Percentiles rank a stretch among this genome's conserved stretches.
These are phyloP conservation scores for Nemania sp. DNA, from an alignment of 2,329 filamentous ascomycete species.

Conservation along the genomic window DNA sequence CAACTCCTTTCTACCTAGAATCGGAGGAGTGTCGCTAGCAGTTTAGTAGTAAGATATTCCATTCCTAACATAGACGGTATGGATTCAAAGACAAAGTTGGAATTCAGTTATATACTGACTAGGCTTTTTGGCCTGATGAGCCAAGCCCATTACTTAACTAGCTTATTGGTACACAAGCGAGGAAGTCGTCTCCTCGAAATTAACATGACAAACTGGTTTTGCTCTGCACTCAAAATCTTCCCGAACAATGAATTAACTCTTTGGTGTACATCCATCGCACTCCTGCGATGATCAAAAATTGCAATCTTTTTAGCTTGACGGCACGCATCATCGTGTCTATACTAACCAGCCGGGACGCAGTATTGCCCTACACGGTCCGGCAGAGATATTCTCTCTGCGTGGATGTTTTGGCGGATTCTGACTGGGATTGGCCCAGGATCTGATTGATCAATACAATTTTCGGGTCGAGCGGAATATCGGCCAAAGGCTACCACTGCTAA, in stretches of 20 bases:
- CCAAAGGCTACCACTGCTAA: too few species aligned
- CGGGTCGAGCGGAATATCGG: too few species aligned
- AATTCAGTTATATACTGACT: conserved; percentile 19
- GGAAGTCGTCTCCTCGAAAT: neutral
- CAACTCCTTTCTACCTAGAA: neutral
- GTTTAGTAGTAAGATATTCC: too few species aligned
- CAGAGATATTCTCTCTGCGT: too few species aligned
- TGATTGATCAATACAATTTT: too few species aligned
- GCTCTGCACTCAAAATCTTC: neutral
- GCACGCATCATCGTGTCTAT: too few species aligned
- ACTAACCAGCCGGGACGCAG: neutral
- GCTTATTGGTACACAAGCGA: conserved; percentile 25
- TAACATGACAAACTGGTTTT: neutral
- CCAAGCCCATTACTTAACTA: conserved; percentile 10
- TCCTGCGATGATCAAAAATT: too few species aligned
- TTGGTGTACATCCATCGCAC: conserved; percentile 8
- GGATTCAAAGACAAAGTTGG: neutral
- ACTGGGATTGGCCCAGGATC: too few species aligned
- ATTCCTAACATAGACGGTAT: neutral
- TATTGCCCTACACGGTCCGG: neutral
- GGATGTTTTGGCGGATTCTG: too few species aligned
- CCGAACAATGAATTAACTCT: neutral
- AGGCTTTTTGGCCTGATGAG: conserved; percentile 4
- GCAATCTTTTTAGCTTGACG: too few species aligned
- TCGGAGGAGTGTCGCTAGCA: neutral